phyloP scores from a whole-genome alignment of 2,329 filamentous ascomycete genomes.

The Trichoderma semiorbis region DNA sequence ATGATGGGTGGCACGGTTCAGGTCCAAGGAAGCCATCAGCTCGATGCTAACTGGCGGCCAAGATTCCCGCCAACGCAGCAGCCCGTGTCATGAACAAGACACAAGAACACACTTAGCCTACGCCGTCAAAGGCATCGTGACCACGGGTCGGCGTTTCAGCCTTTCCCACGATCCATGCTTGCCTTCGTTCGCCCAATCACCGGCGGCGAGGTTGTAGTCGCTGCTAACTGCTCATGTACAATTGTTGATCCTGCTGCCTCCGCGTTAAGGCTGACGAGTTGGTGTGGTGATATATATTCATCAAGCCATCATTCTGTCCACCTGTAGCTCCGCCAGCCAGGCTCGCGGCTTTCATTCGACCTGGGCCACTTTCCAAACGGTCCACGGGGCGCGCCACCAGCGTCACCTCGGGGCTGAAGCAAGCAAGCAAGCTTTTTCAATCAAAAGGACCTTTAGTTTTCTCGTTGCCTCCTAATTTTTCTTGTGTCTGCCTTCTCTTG shows the following conservation, averaged over 20 bases:
- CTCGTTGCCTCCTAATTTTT: background rate
- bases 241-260: background rate
- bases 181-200: background rate
- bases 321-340: background rate
- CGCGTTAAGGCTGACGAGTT: constrained; percentile 16
- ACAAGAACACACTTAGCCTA: background rate
- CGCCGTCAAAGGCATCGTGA: background rate
- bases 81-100: background rate
- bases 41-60: background rate
- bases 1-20: constrained; percentile 12
- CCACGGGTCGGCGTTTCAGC: constrained; percentile 3
- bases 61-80: background rate
- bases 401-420: constrained; percentile 1
- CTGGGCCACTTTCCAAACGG: background rate
- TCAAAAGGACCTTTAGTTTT: background rate
- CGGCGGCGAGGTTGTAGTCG: background rate
- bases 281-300: constrained; percentile 6
- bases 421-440: background rate
- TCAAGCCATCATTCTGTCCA: background rate
- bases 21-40: background rate
- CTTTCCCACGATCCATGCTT: background rate
- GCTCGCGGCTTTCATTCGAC: background rate
- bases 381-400: constrained; percentile 14
- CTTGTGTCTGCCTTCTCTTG: background rate
- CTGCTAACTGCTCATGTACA: background rate